Evolutionary conservation across 2,329 filamentous ascomycete species (phyloP).

Genomic region (Nigrospora osmanthi): DNA sequence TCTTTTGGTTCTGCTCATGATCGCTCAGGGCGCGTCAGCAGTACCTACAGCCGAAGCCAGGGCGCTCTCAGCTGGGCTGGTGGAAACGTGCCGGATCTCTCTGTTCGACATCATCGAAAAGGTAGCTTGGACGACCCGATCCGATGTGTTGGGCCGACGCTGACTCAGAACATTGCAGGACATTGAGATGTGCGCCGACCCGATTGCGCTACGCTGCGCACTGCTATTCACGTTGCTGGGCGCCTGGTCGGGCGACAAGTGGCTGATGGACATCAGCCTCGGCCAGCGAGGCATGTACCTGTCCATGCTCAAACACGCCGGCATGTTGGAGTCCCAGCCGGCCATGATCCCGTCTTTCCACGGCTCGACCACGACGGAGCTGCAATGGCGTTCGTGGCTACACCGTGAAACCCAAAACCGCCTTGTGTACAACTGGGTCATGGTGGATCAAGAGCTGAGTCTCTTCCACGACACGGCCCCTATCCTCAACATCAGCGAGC

Average conservation of each 20-base stretch:
- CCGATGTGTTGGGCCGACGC: no score
- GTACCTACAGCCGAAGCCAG: conserved; percentile 58
- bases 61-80: conserved; percentile 57
- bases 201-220: conserved; percentile 55
- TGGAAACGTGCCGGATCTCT: conserved; percentile 64
- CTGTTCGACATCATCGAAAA: conserved; percentile 61
- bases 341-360: conserved; percentile 34
- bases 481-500: conserved; percentile 57
- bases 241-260: conserved; percentile 69
- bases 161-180: conserved; percentile 36
- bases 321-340: conserved; percentile 50
- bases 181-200: conserved; percentile 58
- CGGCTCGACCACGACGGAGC: conserved; percentile 34
- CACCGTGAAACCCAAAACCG: conserved; percentile 56
- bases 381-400: conserved; percentile 57
- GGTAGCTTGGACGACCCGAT: not conserved
- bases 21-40: conserved; percentile 61
- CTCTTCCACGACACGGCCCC: conserved; percentile 58
- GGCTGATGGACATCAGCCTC: conserved; percentile 72
- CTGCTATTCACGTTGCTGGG: conserved; percentile 61
- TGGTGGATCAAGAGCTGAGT: conserved; percentile 65
- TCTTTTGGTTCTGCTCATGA: conserved; percentile 62
- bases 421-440: conserved; percentile 68
- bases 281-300: conserved; percentile 68
- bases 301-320: conserved; percentile 63